phyloP scores from a whole-genome alignment of 1,139 yeast species.

The Lodderomyces parapsilosis region DNA sequence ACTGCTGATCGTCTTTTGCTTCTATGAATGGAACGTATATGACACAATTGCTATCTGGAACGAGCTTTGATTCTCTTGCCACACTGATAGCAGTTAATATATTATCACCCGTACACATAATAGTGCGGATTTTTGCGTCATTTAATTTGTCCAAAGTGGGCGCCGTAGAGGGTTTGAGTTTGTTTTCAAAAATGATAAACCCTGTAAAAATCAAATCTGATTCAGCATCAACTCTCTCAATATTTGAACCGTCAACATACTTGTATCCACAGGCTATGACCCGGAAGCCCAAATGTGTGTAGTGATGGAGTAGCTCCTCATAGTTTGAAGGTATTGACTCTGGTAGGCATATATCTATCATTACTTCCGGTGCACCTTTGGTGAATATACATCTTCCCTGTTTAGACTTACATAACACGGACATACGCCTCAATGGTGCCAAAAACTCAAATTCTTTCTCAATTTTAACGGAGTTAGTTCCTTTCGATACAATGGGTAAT shows the following conservation, averaged over 20 bases:
- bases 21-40: slow-evolving; percentile 72
- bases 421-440: slow-evolving; percentile 85
- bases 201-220: slow-evolving; percentile 72
- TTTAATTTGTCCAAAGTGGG: slow-evolving; percentile 57
- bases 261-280: slow-evolving; percentile 93
- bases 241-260: slow-evolving; percentile 17
- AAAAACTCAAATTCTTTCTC: slow-evolving; percentile 80
- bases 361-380: slow-evolving; percentile 98
- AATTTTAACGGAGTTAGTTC: slow-evolving; percentile 44
- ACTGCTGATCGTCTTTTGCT: slow-evolving; percentile 30
- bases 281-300: slow-evolving; percentile 91
- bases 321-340: slow-evolving; percentile 73
- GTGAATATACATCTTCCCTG: slow-evolving; percentile 55
- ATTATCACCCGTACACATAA: slow-evolving; percentile 98
- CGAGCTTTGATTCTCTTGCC: slow-evolving; percentile 76
- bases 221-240: slow-evolving; percentile 62
- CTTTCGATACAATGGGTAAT: slow-evolving; percentile 27
- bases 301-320: slow-evolving; percentile 70
- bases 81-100: slow-evolving; percentile 93
- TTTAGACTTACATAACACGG: slow-evolving; percentile 54
- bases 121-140: slow-evolving; percentile 70
- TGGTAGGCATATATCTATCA: slow-evolving; percentile 70
- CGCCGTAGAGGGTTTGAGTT: slow-evolving; percentile 68
- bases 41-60: slow-evolving; percentile 39
- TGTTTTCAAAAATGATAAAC: slow-evolving; percentile 88